A percentile compares a stretch with the other conserved stretches of the same genome.
These are phyloP conservation scores for Neofusicoccum sp. DNA, from an alignment of 2,329 filamentous ascomycete species.

Conservation along the genomic window DNA sequence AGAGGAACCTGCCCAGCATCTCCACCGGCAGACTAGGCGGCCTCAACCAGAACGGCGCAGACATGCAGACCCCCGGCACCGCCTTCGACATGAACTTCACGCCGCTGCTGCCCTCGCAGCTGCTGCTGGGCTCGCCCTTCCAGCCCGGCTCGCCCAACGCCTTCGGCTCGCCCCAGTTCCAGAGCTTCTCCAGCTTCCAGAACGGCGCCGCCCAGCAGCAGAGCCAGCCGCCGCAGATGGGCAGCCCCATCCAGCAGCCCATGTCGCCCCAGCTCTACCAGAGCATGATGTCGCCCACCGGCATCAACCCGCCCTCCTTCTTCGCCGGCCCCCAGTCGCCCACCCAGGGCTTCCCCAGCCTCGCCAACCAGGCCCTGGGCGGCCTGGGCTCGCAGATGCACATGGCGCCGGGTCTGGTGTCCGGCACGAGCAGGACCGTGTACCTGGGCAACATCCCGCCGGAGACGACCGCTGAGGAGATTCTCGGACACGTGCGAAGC, in stretches of 20 bases:
- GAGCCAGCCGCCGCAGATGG: slow-evolving; percentile 60
- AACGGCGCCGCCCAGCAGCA: slow-evolving; percentile 59
- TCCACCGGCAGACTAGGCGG: slow-evolving; percentile 72
- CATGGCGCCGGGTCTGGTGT: slow-evolving; percentile 75
- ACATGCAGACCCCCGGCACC: slow-evolving; percentile 83
- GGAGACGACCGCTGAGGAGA: slow-evolving; percentile 94
- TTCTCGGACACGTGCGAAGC: slow-evolving; percentile 91
- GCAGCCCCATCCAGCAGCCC: slow-evolving; percentile 69
- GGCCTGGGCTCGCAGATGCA: slow-evolving; percentile 72
- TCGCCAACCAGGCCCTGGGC: slow-evolving; percentile 59
- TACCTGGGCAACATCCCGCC: slow-evolving; percentile 98
- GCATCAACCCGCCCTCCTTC: slow-evolving; percentile 77
- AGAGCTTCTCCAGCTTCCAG: slow-evolving; percentile 71
- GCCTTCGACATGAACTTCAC: slow-evolving; percentile 99
- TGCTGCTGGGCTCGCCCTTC: slow-evolving; percentile 93
- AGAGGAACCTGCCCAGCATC: slow-evolving; percentile 87
- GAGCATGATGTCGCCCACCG: slow-evolving; percentile 79
- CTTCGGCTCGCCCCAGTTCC: slow-evolving; percentile 89
- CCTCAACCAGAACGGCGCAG: slow-evolving; percentile 59
- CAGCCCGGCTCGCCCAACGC: slow-evolving; percentile 89
- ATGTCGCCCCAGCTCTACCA: slow-evolving; percentile 84
- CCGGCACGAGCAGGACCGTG: slow-evolving; percentile 91
- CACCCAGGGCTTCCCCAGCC: slow-evolving; percentile 68
- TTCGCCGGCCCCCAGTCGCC: slow-evolving; percentile 81
- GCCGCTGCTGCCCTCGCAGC: slow-evolving; percentile 86